Evolutionary conservation across 345 rosid genomes (phyloP).

Genomic region (Salix arbutifolia): DNA sequence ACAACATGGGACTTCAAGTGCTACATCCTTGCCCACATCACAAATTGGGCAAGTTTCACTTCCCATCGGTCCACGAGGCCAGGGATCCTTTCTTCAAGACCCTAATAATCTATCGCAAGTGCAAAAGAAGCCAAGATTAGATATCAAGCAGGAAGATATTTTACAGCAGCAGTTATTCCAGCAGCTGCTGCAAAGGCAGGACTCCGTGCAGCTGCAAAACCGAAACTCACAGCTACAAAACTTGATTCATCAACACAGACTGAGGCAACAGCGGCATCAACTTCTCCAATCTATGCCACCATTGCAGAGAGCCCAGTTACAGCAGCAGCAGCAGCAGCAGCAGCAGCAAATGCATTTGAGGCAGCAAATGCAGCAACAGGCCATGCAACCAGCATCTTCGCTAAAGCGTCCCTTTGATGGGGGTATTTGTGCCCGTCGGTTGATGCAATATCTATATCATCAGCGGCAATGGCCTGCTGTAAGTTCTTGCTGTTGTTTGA

Average conservation of each 20-base stretch:
- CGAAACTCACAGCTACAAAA: slow-evolving; percentile 72
- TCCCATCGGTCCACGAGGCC: slow-evolving; percentile 53
- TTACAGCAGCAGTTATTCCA: slow-evolving; percentile 78
- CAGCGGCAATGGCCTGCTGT: slow-evolving; percentile 84
- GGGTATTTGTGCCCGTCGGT: slow-evolving; percentile 87
- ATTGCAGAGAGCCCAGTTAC: slow-evolving; percentile 74
- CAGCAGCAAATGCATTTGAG: slow-evolving; percentile 65
- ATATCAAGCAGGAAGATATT: slow-evolving; percentile 84
- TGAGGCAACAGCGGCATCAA: slow-evolving; percentile 57
- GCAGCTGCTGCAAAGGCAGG: slow-evolving; percentile 83
- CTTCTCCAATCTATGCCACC: slow-evolving; percentile 78
- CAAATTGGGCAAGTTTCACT: slow-evolving; percentile 61
- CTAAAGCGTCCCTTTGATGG: slow-evolving; percentile 60
- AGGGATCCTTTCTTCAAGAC: slow-evolving; percentile 72
- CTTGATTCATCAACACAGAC: slow-evolving; percentile 69
- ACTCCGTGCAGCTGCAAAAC: slow-evolving; percentile 62
- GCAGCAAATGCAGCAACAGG: slow-evolving; percentile 79
- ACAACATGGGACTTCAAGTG: slow-evolving; percentile 71
- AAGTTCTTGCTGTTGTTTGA: slow-evolving; percentile 30
- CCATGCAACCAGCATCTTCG: slow-evolving; percentile 52
- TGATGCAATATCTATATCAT: slow-evolving; percentile 96
- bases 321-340: slow-evolving; percentile 68
- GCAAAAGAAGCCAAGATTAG: slow-evolving; percentile 76
- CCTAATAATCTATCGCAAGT: slow-evolving; percentile 58
- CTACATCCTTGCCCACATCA: slow-evolving; percentile 59